Evolutionary conservation across 768 basidiomycete genomes (phyloP).

Genomic region (Lentinula aciculospora): DNA sequence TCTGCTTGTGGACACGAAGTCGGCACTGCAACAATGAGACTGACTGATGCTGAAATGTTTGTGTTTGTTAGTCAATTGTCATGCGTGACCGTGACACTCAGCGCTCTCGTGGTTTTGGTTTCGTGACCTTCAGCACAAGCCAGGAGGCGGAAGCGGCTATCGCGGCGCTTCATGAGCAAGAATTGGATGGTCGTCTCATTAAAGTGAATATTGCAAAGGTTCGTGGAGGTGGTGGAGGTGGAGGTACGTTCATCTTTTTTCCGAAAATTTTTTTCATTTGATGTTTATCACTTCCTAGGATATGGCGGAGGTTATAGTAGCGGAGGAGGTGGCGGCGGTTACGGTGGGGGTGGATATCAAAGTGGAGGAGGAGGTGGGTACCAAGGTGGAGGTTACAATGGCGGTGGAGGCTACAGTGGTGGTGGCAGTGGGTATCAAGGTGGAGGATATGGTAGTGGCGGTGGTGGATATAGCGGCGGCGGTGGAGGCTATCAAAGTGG

Average conservation of each 20-base stretch:
- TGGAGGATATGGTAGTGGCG: conserved; percentile 15
- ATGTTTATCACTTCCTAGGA: background rate
- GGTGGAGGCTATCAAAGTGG: conserved; percentile 29
- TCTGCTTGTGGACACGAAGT: conserved; percentile 15
- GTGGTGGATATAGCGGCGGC: conserved; percentile 18
- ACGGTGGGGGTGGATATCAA: conserved; percentile 14
- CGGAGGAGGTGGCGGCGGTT: conserved; percentile 16
- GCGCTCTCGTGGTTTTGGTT: conserved; percentile 95
- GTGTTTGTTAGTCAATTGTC: conserved; percentile 74
- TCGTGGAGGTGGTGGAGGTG: conserved; percentile 47
- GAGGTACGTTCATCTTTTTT: conserved; percentile 21
- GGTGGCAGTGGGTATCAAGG: conserved; percentile 20
- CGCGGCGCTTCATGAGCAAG: conserved; percentile 72
- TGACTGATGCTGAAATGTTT: conserved; percentile 26
- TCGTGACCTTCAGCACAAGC: conserved; percentile 67
- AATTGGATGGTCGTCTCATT: conserved; percentile 89
- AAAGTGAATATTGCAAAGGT: conserved; percentile 85
- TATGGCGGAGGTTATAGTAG: conserved; percentile 12
- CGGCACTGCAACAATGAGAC: conserved; percentile 22
- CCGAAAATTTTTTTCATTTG: background rate
- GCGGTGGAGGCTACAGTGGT: conserved; percentile 13
- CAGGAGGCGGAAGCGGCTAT: conserved; percentile 81
- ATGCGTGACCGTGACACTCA: conserved; percentile 99
- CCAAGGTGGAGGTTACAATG: conserved; percentile 19
- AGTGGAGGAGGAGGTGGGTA: conserved; percentile 17